A percentile compares a stretch with the other conserved stretches of the same genome.
phyloP scores from a whole-genome alignment of 2,329 filamentous ascomycete species.

The Penicillium griseofulvum region DNA sequence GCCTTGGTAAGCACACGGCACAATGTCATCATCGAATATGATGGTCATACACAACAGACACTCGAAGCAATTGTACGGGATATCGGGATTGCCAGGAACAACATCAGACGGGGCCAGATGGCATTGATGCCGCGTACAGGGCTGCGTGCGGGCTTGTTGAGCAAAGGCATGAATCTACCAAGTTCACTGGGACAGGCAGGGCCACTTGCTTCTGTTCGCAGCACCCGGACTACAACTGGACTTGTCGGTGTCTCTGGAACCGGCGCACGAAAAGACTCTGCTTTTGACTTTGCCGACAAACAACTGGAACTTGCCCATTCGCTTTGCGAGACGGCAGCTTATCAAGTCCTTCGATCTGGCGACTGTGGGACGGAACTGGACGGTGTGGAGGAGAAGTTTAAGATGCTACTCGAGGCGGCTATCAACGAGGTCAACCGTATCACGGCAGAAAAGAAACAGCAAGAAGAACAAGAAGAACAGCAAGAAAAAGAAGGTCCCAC shows the following conservation, averaged over 20 bases:
- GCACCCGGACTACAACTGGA: conserved; percentile 22
- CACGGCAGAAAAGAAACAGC: conserved; percentile 49
- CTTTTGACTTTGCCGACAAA: conserved; percentile 73
- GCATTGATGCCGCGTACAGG: conserved; percentile 31
- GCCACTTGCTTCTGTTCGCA: conserved; percentile 24
- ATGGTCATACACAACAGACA: conserved; percentile 77
- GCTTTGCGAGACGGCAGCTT: conserved; percentile 80
- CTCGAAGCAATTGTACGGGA: conserved; percentile 82
- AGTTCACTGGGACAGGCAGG: neutral
- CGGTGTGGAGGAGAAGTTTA: conserved; percentile 65
- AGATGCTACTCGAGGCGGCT: conserved; percentile 61
- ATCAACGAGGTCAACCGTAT: conserved; percentile 59
- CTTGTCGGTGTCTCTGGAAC: conserved; percentile 20
- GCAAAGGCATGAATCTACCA: conserved; percentile 5
- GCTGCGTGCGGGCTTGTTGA: conserved; percentile 20
- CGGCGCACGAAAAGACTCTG: conserved; percentile 49
- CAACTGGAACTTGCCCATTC: conserved; percentile 75
- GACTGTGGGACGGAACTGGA: conserved; percentile 76
- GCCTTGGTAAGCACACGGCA: conserved; percentile 66
- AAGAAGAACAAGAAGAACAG: conserved; percentile 18
- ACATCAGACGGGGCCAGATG: conserved; percentile 81
- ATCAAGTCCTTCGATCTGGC: conserved; percentile 84
- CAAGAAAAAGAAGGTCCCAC: conserved; percentile 5
- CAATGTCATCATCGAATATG: conserved; percentile 88
- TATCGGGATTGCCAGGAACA: conserved; percentile 75